Percentiles rank a stretch among this genome's conserved stretches.
These are phyloP conservation scores for Arctium minus DNA, from an alignment of 129 eudicot species.

Conservation along the genomic window DNA sequence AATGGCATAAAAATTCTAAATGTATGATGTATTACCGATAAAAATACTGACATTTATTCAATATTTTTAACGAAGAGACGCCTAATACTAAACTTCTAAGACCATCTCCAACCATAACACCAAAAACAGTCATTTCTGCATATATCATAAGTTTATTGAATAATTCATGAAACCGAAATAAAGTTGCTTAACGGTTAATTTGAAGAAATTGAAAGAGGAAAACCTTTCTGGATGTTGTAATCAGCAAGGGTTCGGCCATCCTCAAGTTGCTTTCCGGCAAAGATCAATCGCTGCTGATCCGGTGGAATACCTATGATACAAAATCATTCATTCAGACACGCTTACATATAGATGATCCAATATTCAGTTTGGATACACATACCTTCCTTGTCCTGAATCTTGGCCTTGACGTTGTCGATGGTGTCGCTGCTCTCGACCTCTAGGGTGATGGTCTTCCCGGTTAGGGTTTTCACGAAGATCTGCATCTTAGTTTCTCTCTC, in stretches of 20 bases:
- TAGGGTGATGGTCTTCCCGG: slow-evolving; percentile 49
- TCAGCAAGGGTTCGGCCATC: slow-evolving; percentile 60
- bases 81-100: background rate
- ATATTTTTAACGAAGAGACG: background rate
- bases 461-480: slow-evolving; percentile 63
- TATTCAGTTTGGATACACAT: background rate
- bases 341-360: background rate
- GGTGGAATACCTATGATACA: slow-evolving; percentile 39
- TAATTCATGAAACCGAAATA: background rate
- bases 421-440: slow-evolving; percentile 60
- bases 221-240: slow-evolving; percentile 64
- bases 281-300: slow-evolving; percentile 56
- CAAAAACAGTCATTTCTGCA: background rate
- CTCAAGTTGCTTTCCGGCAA: slow-evolving; percentile 57
- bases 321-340: too few species aligned
- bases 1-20: too few species aligned
- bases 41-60: background rate
- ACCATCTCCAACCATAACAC: too few species aligned
- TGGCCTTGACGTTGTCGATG: slow-evolving; percentile 55
- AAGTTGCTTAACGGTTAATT: background rate
- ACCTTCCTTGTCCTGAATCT: slow-evolving; percentile 68
- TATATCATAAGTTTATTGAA: background rate
- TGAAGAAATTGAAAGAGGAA: background rate
- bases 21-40: too few species aligned
- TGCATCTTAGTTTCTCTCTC: slow-evolving; percentile 37